Percentiles rank a stretch among this genome's conserved stretches.
Evolutionary conservation across 208 protist species (phyloP).

Genomic region (Sergeia podlipaevii): DNA sequence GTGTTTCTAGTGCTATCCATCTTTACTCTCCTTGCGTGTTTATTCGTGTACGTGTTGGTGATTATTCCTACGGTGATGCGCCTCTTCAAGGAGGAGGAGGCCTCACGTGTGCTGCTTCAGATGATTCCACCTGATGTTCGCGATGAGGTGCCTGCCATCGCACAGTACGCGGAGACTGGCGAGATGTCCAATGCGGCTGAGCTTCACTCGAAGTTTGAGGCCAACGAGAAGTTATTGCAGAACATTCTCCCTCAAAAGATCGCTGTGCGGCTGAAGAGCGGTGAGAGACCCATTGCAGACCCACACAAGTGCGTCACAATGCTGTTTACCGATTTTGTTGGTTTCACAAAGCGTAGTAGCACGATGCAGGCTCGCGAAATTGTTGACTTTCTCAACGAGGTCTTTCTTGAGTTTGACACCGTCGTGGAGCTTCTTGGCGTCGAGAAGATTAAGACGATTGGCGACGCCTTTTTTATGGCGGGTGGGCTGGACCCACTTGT

Average conservation of each 20-base stretch:
- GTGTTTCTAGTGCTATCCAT: slow-evolving; percentile 5
- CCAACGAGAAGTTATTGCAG: slow-evolving; percentile 27
- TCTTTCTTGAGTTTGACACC: slow-evolving; percentile 40
- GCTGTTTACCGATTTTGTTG: slow-evolving; percentile 51
- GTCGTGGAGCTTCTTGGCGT: slow-evolving; percentile 26
- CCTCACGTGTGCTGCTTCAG: slow-evolving; percentile 16
- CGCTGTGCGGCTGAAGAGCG: slow-evolving; percentile 18
- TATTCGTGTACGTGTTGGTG: slow-evolving; percentile 9
- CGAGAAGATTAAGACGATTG: slow-evolving; percentile 60
- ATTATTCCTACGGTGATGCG: slow-evolving; percentile 14
- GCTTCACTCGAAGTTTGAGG: slow-evolving; percentile 19
- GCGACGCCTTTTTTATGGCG: slow-evolving; percentile 43
- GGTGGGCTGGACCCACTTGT: slow-evolving; percentile 23
- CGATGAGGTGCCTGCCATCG: slow-evolving; percentile 22
- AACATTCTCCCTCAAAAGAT: slow-evolving; percentile 35
- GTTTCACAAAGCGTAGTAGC: slow-evolving; percentile 40
- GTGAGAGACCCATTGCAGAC: slow-evolving; percentile 31
- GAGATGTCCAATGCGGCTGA: slow-evolving; percentile 12
- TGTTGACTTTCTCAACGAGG: slow-evolving; percentile 35
- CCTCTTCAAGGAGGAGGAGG: slow-evolving; percentile 23
- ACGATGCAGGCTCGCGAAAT: slow-evolving; percentile 27
- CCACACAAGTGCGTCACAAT: slow-evolving; percentile 28
- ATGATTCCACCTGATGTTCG: slow-evolving; percentile 21
- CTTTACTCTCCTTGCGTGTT: slow-evolving; percentile 4
- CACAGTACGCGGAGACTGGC: slow-evolving; percentile 18